These are phyloP conservation scores for Halophytophthora batemanensis DNA, from an alignment of 352 stramenopile genomes.

Conservation along the genomic window DNA sequence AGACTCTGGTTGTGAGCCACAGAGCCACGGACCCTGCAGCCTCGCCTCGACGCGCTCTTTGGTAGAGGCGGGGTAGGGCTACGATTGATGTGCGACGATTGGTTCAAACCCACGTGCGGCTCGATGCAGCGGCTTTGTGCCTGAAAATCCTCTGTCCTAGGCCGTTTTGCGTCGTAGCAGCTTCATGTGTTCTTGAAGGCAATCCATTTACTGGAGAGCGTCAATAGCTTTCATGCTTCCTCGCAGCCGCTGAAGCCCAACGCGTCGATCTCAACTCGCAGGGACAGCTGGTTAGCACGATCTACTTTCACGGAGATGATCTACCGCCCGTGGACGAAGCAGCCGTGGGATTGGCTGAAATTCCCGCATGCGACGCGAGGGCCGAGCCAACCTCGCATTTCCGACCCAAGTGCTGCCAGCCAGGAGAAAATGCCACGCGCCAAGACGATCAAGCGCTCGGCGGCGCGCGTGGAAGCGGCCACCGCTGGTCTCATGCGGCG, in stretches of 20 bases:
- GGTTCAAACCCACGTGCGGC: background rate
- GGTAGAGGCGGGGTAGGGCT: too few relatives aligned
- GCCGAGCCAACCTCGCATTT: too few relatives aligned
- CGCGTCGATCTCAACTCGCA: too few relatives aligned
- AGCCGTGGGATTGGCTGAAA: constrained; percentile 32
- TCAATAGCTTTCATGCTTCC: too few relatives aligned
- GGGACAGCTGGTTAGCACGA: background rate
- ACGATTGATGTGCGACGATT: background rate
- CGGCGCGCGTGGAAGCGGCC: constrained; percentile 16
- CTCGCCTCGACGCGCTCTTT: background rate
- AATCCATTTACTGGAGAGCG: too few relatives aligned
- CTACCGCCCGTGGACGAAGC: too few relatives aligned
- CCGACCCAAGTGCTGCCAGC: background rate
- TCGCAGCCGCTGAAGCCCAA: too few relatives aligned
- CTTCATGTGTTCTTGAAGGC: too few relatives aligned
- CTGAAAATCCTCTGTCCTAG: background rate
- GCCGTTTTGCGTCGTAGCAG: constrained; percentile 4
- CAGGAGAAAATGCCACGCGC: constrained; percentile 17
- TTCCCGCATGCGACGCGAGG: background rate
- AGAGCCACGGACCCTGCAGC: background rate
- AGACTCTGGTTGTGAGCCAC: constrained; percentile 26
- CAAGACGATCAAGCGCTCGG: constrained; percentile 22
- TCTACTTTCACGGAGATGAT: constrained; percentile 1
- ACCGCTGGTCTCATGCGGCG: constrained; percentile 9
- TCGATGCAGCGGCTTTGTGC: background rate